phyloP scores from a whole-genome alignment of 2,329 filamentous ascomycete genomes.

The Colletotrichum lindemuthianum region DNA sequence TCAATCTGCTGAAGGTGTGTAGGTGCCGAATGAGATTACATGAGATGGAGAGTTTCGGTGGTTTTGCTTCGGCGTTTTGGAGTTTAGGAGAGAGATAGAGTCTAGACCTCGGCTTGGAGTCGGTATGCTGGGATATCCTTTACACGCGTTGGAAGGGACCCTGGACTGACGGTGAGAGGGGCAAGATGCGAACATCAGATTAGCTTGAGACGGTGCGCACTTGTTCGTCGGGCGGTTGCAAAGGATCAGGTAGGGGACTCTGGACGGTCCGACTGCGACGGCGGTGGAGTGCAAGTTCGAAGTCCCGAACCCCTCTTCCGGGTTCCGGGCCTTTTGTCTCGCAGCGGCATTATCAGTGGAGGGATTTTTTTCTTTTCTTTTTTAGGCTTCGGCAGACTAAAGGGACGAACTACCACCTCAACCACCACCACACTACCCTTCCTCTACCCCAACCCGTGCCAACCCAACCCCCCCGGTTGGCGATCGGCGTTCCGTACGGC shows the following conservation, averaged over 20 bases:
- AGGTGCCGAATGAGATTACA: neutral
- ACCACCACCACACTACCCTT: no score
- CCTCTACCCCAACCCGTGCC: no score
- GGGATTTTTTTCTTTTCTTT: slow-evolving; percentile 10
- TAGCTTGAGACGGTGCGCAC: neutral
- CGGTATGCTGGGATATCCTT: slow-evolving; percentile 12
- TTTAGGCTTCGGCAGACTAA: neutral
- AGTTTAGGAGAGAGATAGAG: neutral
- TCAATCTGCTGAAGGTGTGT: slow-evolving; percentile 4
- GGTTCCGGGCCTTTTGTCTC: slow-evolving; percentile 15
- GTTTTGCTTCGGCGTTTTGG: slow-evolving; percentile 8
- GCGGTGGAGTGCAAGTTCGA: neutral
- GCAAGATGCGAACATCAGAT: neutral
- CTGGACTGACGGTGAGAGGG: slow-evolving; percentile 4
- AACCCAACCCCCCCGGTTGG: slow-evolving; percentile 5
- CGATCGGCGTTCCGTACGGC: slow-evolving; percentile 31
- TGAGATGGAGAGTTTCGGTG: neutral
- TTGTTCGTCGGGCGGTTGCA: neutral
- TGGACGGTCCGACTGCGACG: slow-evolving; percentile 8
- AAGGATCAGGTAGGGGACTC: neutral
- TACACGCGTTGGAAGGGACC: no score
- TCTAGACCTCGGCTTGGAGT: slow-evolving; percentile 11
- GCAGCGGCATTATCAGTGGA: slow-evolving; percentile 16
- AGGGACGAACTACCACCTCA: slow-evolving; percentile 3
- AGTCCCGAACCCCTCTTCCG: neutral